These are phyloP conservation scores for Neonectria hederae DNA, from an alignment of 2,329 filamentous ascomycete species.

Conservation along the genomic window DNA sequence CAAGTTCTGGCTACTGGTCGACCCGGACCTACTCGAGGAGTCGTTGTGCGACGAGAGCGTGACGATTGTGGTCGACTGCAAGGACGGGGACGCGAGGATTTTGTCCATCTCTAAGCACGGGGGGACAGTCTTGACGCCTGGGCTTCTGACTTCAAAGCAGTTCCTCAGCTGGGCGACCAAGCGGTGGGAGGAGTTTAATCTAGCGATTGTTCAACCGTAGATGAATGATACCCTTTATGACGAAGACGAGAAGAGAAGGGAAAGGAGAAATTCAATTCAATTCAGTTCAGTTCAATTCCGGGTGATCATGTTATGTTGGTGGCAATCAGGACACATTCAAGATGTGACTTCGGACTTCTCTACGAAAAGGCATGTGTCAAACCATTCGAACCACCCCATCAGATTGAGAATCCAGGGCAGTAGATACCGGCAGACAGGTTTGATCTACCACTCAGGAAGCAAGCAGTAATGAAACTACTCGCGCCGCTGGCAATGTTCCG, in stretches of 20 bases:
- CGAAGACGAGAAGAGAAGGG: constrained; percentile 15
- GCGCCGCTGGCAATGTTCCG: constrained; percentile 41
- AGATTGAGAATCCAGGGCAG: constrained; percentile 79
- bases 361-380: constrained; percentile 65
- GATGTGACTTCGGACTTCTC: background rate
- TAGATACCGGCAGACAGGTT: constrained; percentile 81
- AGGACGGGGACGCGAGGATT: constrained; percentile 63
- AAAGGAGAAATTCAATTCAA: background rate
- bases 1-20: constrained; percentile 80
- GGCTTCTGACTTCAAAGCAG: constrained; percentile 71
- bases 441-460: constrained; percentile 69
- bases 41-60: constrained; percentile 82
- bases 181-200: constrained; percentile 50
- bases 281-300: no score
- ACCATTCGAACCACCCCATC: constrained; percentile 87
- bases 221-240: constrained; percentile 41
- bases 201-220: constrained; percentile 45
- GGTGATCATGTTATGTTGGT: no score
- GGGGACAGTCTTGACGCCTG: constrained; percentile 73
- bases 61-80: constrained; percentile 80
- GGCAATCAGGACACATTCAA: background rate
- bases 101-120: constrained; percentile 85
- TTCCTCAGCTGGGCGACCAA: constrained; percentile 51
- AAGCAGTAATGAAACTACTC: constrained; percentile 64
- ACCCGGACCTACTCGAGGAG: constrained; percentile 93